phyloP scores from a whole-genome alignment of 2,329 filamentous ascomycete species.

The Phoma sp. region DNA sequence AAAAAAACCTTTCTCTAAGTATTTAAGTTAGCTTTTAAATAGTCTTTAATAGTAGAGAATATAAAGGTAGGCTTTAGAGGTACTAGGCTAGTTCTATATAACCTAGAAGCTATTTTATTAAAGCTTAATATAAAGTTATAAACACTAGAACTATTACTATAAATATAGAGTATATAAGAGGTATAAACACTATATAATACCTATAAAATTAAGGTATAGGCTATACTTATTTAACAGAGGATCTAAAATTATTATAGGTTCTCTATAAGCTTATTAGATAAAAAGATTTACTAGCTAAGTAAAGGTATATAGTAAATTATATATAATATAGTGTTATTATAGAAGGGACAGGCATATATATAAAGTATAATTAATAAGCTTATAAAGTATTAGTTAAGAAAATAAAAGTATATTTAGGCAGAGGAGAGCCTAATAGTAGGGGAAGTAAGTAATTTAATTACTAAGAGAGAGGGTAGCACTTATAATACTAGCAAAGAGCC shows the following conservation, averaged over 20 bases:
- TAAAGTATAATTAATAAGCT: no score
- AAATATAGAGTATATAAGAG: no score
- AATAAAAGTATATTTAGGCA: no score
- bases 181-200: no score
- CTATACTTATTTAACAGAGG: not conserved
- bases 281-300: not conserved
- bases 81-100: not conserved
- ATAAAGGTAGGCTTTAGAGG: not conserved
- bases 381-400: no score
- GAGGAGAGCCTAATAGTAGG: no score
- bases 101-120: not conserved
- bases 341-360: no score
- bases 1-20: no score
- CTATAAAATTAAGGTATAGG: not conserved
- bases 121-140: not conserved
- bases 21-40: not conserved
- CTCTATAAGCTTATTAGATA: not conserved
- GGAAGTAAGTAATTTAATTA: no score
- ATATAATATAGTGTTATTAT: no score
- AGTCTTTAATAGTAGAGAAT: not conserved
- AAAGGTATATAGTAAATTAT: not conserved
- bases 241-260: not conserved
- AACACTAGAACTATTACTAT: not conserved
- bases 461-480: no score
- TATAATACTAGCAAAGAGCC: no score